Base-by-base conservation (phyloP, 345 rosid species). In the Syzygium aqueum region DNA sequence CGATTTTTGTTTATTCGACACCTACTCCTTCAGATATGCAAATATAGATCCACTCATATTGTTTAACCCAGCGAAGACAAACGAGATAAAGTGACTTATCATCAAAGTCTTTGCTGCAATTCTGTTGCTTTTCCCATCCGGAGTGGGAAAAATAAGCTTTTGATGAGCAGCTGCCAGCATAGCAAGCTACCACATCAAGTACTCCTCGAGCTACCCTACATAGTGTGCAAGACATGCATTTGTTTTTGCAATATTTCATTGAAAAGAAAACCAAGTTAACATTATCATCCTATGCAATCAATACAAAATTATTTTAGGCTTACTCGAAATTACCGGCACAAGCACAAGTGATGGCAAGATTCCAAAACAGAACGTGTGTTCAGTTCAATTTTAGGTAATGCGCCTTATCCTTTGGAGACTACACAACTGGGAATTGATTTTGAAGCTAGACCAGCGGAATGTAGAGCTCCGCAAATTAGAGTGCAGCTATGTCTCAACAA, bases 11-110 rank as follows among this genome's bases (percentile, higher is more conserved):
- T 56, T 82, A 84, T 80, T 87, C 22, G 30, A 86, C 56, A 77
- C 40, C 87, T 86, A 77, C 84, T 86, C 23, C 12, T 9, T 33
- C 12, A 11, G 80, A 73, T 73, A 11, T 73, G 80, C 80, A 33
- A 40, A 33, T 9, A 73, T 33, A 21, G 46, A 73, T 40, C 80
- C 80, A 73, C 25, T 25, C 46, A 33, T 8, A 19, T 9, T 73
- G 46, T 87, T 85, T 88, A 90, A 90, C 87, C 88, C 84, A 89
- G 87, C 85, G 90, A 53, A 86, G 53, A 52, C 88, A 46, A 84
- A 89, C 30, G 90, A 84, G 92, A 73, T 73, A 73, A 33, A 33
- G 80, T 73, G 80, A 40, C 86, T 89, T 33, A 54, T 52, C 51
- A 54, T 52, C 51, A 86, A 87, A 86, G 91, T 59, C 85, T 84